These are phyloP conservation scores for Fraxinus pennsylvanica DNA, from an alignment of 257 asterid species.

Conservation along the genomic window DNA sequence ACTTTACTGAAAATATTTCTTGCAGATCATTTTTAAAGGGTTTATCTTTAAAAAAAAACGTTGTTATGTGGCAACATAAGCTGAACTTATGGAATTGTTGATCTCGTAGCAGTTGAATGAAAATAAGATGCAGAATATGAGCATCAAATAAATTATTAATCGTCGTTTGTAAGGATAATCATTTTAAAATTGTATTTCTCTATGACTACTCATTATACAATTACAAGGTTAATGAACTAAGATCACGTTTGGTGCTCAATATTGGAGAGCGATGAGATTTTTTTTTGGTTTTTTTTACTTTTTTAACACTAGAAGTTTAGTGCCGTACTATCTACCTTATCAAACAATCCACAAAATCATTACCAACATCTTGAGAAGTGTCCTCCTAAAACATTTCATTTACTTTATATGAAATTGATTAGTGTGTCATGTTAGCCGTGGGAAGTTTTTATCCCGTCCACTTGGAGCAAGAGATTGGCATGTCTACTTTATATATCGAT, in stretches of 20 bases:
- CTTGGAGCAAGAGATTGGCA: too few relatives aligned
- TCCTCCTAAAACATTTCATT: not conserved
- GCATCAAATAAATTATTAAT: not conserved
- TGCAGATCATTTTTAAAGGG: not conserved
- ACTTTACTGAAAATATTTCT: slow-evolving; percentile 29
- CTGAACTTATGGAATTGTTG: not conserved
- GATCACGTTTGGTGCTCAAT: not conserved
- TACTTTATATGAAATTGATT: too few relatives aligned
- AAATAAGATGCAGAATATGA: not conserved
- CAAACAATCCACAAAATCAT: not conserved
- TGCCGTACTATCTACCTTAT: not conserved
- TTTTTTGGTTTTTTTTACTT: too few relatives aligned
- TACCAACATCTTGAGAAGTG: too few relatives aligned
- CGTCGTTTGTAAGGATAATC: not conserved
- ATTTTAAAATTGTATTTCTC: not conserved
- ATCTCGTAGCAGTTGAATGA: not conserved
- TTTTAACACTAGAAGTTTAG: too few relatives aligned
- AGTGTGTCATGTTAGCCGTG: too few relatives aligned
- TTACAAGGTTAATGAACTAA: not conserved
- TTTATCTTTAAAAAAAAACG: not conserved
- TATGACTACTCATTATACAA: not conserved
- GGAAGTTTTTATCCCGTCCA: too few relatives aligned
- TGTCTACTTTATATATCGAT: too few relatives aligned
- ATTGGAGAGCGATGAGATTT: not conserved
- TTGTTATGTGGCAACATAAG: not conserved